Evolutionary conservation across 352 stramenopile genomes (phyloP).

Genomic region (Pythium volutum): DNA sequence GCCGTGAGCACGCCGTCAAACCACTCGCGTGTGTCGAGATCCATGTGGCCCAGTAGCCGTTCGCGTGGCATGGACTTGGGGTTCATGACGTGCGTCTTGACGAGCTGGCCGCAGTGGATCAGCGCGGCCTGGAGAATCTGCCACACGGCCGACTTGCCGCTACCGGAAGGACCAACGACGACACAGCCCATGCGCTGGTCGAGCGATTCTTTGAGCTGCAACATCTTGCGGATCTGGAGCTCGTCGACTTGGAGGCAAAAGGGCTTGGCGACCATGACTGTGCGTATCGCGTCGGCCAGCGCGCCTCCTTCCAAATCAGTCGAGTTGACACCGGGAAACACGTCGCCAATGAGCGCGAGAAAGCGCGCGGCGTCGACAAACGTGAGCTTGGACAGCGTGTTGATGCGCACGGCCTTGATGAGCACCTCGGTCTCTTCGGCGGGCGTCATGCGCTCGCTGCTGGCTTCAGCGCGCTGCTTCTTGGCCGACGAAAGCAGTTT

Average conservation of each 20-base stretch:
- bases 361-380: conserved; percentile 90
- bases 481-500: conserved; percentile 88
- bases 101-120: conserved; percentile 73
- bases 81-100: conserved; percentile 96
- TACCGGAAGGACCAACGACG: conserved; percentile 91
- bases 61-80: conserved; percentile 94
- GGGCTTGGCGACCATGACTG: conserved; percentile 88
- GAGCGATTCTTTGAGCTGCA: conserved; percentile 94
- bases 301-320: conserved; percentile 80
- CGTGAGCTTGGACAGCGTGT: conserved; percentile 95
- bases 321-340: conserved; percentile 90
- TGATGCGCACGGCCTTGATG: conserved; percentile 95
- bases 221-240: conserved; percentile 92
- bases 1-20: conserved; percentile 94
- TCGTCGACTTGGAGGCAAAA: conserved; percentile 89
- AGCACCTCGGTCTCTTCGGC: conserved; percentile 89
- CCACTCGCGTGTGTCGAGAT: conserved; percentile 95
- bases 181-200: conserved; percentile 95
- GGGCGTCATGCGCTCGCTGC: conserved; percentile 39
- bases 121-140: conserved; percentile 88
- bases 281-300: conserved; percentile 80
- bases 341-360: conserved; percentile 89
- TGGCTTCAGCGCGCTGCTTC: conserved; percentile 42
- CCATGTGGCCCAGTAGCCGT: conserved; percentile 91
- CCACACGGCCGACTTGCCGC: conserved; percentile 95